These are phyloP conservation scores for Globisporangium spiculum DNA, from an alignment of 352 stramenopile species.

Conservation along the genomic window DNA sequence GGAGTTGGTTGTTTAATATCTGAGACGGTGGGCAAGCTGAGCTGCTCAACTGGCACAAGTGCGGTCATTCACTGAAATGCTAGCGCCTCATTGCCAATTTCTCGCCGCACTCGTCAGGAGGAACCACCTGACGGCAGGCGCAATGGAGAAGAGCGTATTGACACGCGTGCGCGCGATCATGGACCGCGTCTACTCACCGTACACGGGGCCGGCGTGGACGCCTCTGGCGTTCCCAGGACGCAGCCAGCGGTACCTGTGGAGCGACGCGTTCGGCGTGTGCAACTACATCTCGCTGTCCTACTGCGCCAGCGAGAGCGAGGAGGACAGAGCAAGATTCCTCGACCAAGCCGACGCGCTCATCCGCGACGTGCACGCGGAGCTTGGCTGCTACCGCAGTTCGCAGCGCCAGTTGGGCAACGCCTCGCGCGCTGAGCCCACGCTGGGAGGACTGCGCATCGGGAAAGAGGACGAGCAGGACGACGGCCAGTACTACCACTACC, in stretches of 20 bases:
- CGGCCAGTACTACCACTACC: slow-evolving; percentile 40
- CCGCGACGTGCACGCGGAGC: slow-evolving; percentile 22
- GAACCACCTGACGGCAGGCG: background rate
- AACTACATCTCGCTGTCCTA: slow-evolving; percentile 27
- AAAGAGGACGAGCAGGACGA: slow-evolving; percentile 30
- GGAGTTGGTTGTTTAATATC: background rate
- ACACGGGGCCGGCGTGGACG: slow-evolving; percentile 23
- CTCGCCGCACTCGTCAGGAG: background rate
- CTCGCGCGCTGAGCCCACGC: slow-evolving; percentile 12
- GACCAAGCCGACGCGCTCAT: slow-evolving; percentile 27
- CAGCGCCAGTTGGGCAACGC: slow-evolving; percentile 15
- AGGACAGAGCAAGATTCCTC: slow-evolving; percentile 14
- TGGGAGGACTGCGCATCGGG: slow-evolving; percentile 31
- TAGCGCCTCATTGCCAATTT: background rate
- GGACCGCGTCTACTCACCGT: slow-evolving; percentile 29
- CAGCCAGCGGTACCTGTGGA: slow-evolving; percentile 32
- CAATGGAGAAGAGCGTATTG: slow-evolving; percentile 6
- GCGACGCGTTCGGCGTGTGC: slow-evolving; percentile 36
- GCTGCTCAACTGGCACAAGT: slow-evolving; percentile 3
- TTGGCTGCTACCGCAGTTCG: slow-evolving; percentile 26
- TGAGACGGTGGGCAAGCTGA: background rate
- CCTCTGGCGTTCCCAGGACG: slow-evolving; percentile 18
- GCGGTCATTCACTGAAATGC: background rate
- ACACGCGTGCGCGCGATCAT: slow-evolving; percentile 16
- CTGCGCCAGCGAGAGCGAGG: background rate